Evolutionary conservation across 192 early-diverging fungal species (phyloP).

Genomic region (Diversispora eburnea): DNA sequence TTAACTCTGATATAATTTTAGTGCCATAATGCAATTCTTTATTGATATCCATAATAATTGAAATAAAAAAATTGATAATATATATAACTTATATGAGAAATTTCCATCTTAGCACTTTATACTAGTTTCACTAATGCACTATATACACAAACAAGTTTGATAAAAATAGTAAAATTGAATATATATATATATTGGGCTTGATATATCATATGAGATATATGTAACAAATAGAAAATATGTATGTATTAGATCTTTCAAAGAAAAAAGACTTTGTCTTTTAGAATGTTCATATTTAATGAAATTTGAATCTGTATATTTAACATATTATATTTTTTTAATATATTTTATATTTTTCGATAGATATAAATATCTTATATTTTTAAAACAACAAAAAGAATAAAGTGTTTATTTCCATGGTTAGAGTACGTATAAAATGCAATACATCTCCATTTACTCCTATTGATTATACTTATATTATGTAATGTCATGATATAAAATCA

Average conservation of each 20-base stretch:
- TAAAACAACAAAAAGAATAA: constrained; percentile 20
- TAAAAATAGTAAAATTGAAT: not conserved
- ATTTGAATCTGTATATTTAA: not conserved
- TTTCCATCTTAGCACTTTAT: no score
- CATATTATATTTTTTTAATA: constrained; percentile 9
- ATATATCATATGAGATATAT: constrained; percentile 12
- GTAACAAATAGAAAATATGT: not conserved
- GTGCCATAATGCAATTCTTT: not conserved
- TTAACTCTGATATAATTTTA: constrained; percentile 1
- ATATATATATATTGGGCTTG: not conserved
- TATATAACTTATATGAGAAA: no score
- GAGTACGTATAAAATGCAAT: constrained; percentile 12
- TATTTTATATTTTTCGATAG: constrained; percentile 16
- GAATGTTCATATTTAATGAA: not conserved
- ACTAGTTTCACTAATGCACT: no score
- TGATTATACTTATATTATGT: constrained; percentile 19
- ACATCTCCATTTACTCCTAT: constrained; percentile 13
- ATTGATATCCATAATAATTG: not conserved
- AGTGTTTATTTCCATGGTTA: not conserved
- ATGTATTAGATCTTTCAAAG: no score
- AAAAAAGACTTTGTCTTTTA: no score
- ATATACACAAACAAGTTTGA: no score
- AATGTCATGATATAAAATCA: constrained; percentile 18
- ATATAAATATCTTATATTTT: constrained; percentile 23
- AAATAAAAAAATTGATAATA: no score